phyloP scores from a whole-genome alignment of 2,329 filamentous ascomycete genomes.

The Xylogone sp. region DNA sequence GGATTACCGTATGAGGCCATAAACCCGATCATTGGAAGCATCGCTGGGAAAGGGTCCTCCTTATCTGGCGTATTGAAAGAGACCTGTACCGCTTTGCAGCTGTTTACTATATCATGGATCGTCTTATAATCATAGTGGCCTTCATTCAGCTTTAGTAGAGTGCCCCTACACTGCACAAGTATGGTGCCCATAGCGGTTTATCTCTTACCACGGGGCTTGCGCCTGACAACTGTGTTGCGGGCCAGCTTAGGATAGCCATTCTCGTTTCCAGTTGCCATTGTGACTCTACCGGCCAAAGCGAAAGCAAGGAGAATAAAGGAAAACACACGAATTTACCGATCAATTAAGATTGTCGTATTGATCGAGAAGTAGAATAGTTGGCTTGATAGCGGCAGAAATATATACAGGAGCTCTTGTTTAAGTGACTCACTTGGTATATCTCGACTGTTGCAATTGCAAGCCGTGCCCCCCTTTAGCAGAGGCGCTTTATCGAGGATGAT shows the following conservation, averaged over 20 bases:
- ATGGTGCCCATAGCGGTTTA: background rate
- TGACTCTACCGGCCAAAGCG: background rate
- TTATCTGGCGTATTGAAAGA: slow-evolving; percentile 64
- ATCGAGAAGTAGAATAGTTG: too few relatives aligned
- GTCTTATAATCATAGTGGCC: slow-evolving; percentile 68
- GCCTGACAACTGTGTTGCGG: slow-evolving; percentile 21
- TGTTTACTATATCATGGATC: slow-evolving; percentile 74
- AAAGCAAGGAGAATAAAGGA: background rate
- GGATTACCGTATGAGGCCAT: slow-evolving; percentile 69
- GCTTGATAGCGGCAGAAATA: too few relatives aligned
- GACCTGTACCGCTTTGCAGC: slow-evolving; percentile 70
- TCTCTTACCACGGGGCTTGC: slow-evolving; percentile 15
- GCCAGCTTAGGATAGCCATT: slow-evolving; percentile 16
- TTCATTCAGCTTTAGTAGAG: slow-evolving; percentile 30
- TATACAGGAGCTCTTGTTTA: too few relatives aligned
- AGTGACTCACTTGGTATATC: too few relatives aligned
- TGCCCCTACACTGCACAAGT: background rate
- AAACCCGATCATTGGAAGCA: slow-evolving; percentile 82
- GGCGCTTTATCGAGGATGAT: background rate
- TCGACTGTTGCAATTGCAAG: too few relatives aligned
- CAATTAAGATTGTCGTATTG: too few relatives aligned
- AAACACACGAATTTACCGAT: too few relatives aligned
- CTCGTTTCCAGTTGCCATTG: slow-evolving; percentile 2
- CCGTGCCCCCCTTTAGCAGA: background rate
- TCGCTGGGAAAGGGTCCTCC: slow-evolving; percentile 39